Percentiles rank a stretch among this genome's conserved stretches.
Conservation (phyloP, 169 alveolate species). For the Neospora caninum region DNA sequence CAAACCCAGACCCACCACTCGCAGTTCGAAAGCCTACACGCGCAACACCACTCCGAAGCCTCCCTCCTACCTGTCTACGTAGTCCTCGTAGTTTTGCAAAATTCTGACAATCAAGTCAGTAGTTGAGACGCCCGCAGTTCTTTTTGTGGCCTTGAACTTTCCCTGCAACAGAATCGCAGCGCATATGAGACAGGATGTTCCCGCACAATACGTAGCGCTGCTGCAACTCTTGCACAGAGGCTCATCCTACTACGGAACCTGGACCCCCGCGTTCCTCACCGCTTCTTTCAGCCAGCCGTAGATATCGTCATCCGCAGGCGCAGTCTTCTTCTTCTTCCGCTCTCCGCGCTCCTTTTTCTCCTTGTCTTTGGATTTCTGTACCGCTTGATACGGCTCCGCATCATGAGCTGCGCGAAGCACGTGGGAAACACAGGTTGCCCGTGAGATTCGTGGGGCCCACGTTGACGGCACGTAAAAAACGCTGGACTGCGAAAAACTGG, state of each 20-base stretch:
- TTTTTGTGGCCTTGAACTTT: constrained; percentile 90
- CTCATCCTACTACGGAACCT: no score
- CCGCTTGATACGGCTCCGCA: constrained; percentile 92
- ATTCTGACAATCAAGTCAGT: constrained; percentile 94
- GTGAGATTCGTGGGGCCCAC: no score
- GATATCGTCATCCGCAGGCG: constrained; percentile 82
- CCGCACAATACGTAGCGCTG: no score
- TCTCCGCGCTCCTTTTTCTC: constrained; percentile 67
- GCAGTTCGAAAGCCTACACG: neutral
- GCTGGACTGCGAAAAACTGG: no score
- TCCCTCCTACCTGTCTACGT: constrained; percentile 79
- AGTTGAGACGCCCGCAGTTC: constrained; percentile 97
- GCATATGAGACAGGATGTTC: no score
- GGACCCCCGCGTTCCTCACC: constrained; percentile 10
- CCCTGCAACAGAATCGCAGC: constrained; percentile 72
- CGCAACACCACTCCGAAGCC: neutral
- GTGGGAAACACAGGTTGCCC: neutral
- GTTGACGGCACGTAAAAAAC: no score
- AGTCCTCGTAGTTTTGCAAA: constrained; percentile 94
- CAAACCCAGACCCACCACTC: neutral
- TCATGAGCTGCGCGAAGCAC: constrained; percentile 88
- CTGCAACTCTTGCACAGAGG: no score
- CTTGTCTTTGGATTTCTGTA: constrained; percentile 60
- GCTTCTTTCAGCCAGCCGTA: constrained; percentile 91
- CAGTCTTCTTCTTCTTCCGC: constrained; percentile 69